Base-by-base conservation (phyloP, 2,329 filamentous ascomycete species). In the Aspergillus arachidicola region DNA sequence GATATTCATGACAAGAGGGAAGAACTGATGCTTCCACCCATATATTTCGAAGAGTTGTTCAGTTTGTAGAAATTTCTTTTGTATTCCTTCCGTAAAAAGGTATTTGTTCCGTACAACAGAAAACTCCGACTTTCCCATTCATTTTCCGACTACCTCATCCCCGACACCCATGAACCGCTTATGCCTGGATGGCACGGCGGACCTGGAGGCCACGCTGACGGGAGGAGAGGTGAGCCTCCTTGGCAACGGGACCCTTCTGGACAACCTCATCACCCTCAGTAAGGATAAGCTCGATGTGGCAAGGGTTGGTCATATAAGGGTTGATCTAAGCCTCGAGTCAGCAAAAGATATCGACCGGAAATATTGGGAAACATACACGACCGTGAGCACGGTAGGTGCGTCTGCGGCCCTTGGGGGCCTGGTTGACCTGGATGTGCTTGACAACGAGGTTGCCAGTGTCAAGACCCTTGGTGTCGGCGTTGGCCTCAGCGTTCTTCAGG, bases 401-500 rank as follows among this genome's bases (percentile, higher is more conserved):
- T 86, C 95, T 90, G 82, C 95, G 91, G 89, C 98, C 94, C 91
- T 98, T 98, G 79, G 95, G 95, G 76, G 95, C 96, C 89, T 99
- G 95, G 92, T 99, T 99, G 89, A 99, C 95, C 88, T 99, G 95
- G 86, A 99, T 99, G 91, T 97, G 96, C 92, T 97, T 97, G 86
- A 99, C 92, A 81, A 98, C 85, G 80, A 99, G 87, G 88, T 96
- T 96, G 85, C 90, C 90, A 80, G 94, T 98, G 85, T 99, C 93
- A 79, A 97, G 92, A 78, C 94, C 93, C 89, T 97, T 97, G 83
- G 92, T 91, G 78, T 97, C 94, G 81, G 93, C 93, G 84, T 97
- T 97, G 86, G 93, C 90, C 87, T 96, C 93, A 74, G 93, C 93
- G 85, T 97, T 97, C 89, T 94, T 95, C 77, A 99, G 92, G 77